Conservation (phyloP, 345 rosid species). For the Eucalyptus rudis region DNA sequence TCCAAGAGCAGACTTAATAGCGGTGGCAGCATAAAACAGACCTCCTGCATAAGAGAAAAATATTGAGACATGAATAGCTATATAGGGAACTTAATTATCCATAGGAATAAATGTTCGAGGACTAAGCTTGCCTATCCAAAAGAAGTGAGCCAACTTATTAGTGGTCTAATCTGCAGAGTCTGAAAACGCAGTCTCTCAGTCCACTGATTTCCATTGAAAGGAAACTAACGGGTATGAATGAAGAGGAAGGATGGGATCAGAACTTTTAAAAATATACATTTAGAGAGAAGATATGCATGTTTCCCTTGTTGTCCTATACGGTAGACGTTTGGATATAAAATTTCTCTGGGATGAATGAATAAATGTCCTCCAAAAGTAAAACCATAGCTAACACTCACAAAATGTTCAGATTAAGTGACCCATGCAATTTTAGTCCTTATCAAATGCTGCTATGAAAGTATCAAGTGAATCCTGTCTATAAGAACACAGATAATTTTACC, state of each 20-base stretch:
- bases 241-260: neutral
- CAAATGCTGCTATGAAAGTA: neutral
- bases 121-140: neutral
- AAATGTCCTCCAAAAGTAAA: neutral
- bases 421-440: neutral
- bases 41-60: slow-evolving; percentile 50
- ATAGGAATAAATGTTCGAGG: neutral
- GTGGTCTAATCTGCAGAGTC: neutral
- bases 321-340: neutral
- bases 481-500: neutral
- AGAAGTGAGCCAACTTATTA: neutral
- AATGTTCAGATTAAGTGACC: neutral
- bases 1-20: slow-evolving; percentile 86
- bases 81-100: neutral
- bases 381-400: neutral
- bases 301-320: neutral
- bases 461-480: neutral
- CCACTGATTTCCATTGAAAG: neutral
- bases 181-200: neutral
- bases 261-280: neutral
- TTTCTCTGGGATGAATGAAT: neutral
- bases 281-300: neutral
- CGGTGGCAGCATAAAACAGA: slow-evolving; percentile 96
- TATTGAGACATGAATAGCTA: neutral
- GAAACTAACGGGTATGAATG: neutral